A percentile compares a stretch with the other conserved stretches of the same genome.
Conservation (phyloP, 306 rosid genomes). For the Rosa chinensis region DNA sequence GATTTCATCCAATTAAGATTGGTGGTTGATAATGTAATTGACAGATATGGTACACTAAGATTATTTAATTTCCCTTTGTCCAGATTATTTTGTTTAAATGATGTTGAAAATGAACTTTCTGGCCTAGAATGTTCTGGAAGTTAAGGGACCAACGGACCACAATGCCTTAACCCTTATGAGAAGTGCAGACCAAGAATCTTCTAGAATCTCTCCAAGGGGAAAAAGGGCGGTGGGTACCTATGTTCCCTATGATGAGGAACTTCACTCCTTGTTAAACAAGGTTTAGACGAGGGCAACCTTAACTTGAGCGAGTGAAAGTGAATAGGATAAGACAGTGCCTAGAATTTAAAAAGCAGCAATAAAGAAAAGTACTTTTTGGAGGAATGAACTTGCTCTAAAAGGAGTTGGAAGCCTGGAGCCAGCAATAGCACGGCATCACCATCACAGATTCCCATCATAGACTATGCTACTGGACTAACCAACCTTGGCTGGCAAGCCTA, state of each 20-base stretch:
- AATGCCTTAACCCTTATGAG: not conserved
- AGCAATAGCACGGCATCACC: not conserved
- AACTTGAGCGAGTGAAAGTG: not conserved
- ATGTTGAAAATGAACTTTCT: not conserved
- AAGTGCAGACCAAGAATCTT: not conserved
- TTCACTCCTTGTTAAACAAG: not conserved
- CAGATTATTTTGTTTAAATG: not conserved
- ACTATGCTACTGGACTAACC: not conserved
- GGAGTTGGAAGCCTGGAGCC: not conserved
- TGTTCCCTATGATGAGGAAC: not conserved
- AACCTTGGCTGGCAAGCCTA: not conserved
- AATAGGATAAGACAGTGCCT: not conserved
- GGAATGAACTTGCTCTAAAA: conserved; percentile 6
- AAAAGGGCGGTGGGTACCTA: not conserved
- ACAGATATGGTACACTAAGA: not conserved
- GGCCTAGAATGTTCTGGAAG: too few species aligned
- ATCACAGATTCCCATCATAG: not conserved
- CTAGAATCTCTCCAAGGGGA: not conserved
- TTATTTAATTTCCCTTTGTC: not conserved
- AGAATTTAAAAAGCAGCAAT: not conserved
- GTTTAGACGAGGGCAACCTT: not conserved
- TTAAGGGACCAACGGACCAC: not conserved
- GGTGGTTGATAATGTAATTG: not conserved
- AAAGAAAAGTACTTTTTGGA: not conserved
- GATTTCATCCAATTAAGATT: not conserved